These are phyloP conservation scores for Cryptosporidium muris DNA, from an alignment of 169 alveolate species.

Conservation along the genomic window DNA sequence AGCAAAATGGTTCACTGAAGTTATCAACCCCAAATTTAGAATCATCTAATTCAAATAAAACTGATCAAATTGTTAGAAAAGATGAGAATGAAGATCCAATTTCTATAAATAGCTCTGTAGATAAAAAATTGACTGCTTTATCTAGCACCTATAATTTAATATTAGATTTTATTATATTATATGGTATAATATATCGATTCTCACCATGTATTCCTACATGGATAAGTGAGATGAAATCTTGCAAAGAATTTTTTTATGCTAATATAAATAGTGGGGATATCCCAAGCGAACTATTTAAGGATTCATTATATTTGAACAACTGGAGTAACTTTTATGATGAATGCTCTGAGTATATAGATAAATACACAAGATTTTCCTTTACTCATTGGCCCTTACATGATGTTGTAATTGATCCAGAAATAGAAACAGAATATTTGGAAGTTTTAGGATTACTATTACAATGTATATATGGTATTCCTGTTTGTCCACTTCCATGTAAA, in stretches of 20 bases:
- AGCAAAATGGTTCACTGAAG: neutral
- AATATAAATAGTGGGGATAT: neutral
- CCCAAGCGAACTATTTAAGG: too few relatives aligned
- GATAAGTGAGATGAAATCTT: conserved; percentile 9
- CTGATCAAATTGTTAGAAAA: neutral
- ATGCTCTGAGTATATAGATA: conserved; percentile 5
- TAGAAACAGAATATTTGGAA: conserved; percentile 58
- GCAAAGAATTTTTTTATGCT: neutral
- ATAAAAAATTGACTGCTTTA: neutral
- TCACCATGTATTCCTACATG: conserved; percentile 7
- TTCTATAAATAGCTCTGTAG: neutral
- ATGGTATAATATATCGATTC: conserved; percentile 11
- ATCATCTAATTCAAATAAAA: neutral
- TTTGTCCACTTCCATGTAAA: conserved; percentile 45
- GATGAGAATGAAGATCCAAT: neutral
- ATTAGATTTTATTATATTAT: neutral
- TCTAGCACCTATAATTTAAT: neutral
- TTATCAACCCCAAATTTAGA: conserved; percentile 3
- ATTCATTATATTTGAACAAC: neutral
- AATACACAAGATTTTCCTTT: neutral
- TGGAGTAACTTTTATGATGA: conserved; percentile 2
- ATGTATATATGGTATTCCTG: conserved; percentile 55
- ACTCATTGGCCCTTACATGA: neutral
- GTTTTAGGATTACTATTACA: conserved; percentile 53
- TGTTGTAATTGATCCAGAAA: conserved; percentile 2